Conservation (phyloP, 2,329 filamentous ascomycete genomes). For the Geosmithia putterillii region DNA sequence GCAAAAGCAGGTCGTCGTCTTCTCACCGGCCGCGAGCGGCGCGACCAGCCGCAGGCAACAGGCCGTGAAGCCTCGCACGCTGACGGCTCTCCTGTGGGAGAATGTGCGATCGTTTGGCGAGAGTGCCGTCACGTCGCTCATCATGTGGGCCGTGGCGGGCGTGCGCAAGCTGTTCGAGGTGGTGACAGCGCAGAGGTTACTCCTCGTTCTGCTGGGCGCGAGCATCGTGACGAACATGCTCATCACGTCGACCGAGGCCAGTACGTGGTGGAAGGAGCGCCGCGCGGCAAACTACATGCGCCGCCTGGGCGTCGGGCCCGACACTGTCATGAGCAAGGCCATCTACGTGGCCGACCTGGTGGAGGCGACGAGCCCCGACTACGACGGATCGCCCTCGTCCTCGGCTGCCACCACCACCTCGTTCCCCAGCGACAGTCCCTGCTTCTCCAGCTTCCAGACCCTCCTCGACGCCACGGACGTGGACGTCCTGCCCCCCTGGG, state of each 20-base stretch:
- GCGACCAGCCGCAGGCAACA: slow-evolving; percentile 37
- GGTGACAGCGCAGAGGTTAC: slow-evolving; percentile 58
- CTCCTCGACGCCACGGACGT: slow-evolving; percentile 46
- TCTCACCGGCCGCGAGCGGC: slow-evolving; percentile 31
- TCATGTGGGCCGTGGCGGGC: slow-evolving; percentile 63
- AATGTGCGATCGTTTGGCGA: slow-evolving; percentile 61
- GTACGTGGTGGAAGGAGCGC: slow-evolving; percentile 77
- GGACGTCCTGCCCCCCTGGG: slow-evolving; percentile 41
- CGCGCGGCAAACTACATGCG: slow-evolving; percentile 72
- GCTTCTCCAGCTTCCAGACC: slow-evolving; percentile 50
- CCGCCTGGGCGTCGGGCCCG: slow-evolving; percentile 66
- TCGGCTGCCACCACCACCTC: slow-evolving; percentile 1
- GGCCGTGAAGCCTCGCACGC: slow-evolving; percentile 46
- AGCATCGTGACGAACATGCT: slow-evolving; percentile 65
- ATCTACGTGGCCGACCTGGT: slow-evolving; percentile 77
- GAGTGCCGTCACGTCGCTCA: slow-evolving; percentile 61
- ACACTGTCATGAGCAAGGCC: slow-evolving; percentile 70
- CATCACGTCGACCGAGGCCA: slow-evolving; percentile 60
- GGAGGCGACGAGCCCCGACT: slow-evolving; percentile 40
- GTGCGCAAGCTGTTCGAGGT: slow-evolving; percentile 56
- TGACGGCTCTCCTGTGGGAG: slow-evolving; percentile 62
- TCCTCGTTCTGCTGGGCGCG: slow-evolving; percentile 54
- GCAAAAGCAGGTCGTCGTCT: slow-evolving; percentile 50
- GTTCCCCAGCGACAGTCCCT: slow-evolving; percentile 37
- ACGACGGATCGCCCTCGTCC: neutral